phyloP scores from a whole-genome alignment of 2,329 filamentous ascomycete genomes.

The Didymella keratinophila region DNA sequence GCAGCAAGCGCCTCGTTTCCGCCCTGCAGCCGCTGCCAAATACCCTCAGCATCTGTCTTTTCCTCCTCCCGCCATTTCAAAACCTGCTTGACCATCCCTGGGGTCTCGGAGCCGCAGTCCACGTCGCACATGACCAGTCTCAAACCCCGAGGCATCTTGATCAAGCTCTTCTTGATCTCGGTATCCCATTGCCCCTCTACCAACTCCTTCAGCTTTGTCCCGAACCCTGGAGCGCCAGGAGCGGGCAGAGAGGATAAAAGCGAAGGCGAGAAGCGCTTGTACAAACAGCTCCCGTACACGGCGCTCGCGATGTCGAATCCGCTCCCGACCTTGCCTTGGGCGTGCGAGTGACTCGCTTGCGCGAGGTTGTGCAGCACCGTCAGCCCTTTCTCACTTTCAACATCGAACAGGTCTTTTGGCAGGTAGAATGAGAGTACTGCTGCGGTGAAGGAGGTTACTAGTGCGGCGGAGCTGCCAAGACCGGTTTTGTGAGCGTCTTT shows the following conservation, averaged over 20 bases:
- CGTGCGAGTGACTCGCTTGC: slow-evolving; percentile 91
- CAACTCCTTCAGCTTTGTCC: slow-evolving; percentile 66
- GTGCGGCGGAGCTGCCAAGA: slow-evolving; percentile 89
- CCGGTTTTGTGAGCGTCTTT: slow-evolving; percentile 90
- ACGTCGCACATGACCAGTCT: slow-evolving; percentile 94
- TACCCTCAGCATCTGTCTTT: slow-evolving; percentile 66
- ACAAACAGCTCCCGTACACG: slow-evolving; percentile 89
- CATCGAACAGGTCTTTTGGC: slow-evolving; percentile 62
- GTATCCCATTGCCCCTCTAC: slow-evolving; percentile 81
- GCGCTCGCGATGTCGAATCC: slow-evolving; percentile 96
- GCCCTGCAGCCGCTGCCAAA: slow-evolving; percentile 79
- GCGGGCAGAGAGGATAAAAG: slow-evolving; percentile 74
- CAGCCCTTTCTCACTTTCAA: slow-evolving; percentile 63
- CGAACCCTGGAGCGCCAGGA: slow-evolving; percentile 72
- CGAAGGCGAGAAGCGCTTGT: slow-evolving; percentile 87
- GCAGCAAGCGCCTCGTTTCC: slow-evolving; percentile 75
- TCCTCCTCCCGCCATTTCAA: slow-evolving; percentile 79
- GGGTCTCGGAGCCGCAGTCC: slow-evolving; percentile 90
- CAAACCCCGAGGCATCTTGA: slow-evolving; percentile 75
- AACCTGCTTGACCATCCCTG: slow-evolving; percentile 94
- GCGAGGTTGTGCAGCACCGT: slow-evolving; percentile 86
- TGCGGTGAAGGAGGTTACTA: slow-evolving; percentile 87
- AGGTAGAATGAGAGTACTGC: slow-evolving; percentile 81
- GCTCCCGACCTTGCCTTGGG: slow-evolving; percentile 94
- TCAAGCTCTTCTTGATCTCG: slow-evolving; percentile 72